These are phyloP conservation scores for Przewalskia tangutica DNA, from an alignment of 257 asterid species.

Conservation along the genomic window DNA sequence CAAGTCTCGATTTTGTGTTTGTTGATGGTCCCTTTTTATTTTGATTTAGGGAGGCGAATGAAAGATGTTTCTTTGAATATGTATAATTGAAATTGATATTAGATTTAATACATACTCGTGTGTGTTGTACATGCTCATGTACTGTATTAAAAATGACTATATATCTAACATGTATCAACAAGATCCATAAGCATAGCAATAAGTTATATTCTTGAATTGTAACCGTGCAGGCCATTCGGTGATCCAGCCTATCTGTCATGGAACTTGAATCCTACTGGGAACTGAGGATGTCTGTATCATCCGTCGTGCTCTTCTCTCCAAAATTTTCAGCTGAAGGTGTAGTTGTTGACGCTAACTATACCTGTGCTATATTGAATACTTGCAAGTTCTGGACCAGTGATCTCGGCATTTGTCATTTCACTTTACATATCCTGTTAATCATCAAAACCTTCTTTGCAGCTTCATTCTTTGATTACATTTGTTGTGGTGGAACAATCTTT, in stretches of 20 bases:
- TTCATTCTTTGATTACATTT: not conserved
- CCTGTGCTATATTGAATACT: not conserved
- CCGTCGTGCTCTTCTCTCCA: not conserved
- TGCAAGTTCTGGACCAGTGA: not conserved
- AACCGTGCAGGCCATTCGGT: slow-evolving; percentile 58
- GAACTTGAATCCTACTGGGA: slow-evolving; percentile 40
- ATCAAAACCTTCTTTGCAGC: not conserved
- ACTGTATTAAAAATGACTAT: not conserved
- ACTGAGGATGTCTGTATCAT: not conserved
- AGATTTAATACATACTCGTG: not conserved
- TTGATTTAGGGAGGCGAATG: not conserved
- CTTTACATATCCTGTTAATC: not conserved
- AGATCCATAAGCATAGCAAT: not conserved
- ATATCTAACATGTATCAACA: not conserved
- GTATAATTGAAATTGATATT: not conserved
- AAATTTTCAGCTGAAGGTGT: slow-evolving; percentile 2
- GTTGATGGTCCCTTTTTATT: not conserved
- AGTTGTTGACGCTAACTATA: not conserved
- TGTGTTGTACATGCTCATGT: not conserved
- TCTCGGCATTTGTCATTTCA: not conserved
- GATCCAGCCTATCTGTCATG: slow-evolving; percentile 69
- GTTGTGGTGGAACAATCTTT: not conserved
- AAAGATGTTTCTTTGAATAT: not conserved
- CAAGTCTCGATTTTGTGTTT: not conserved
- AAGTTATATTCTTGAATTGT: not conserved